A percentile compares a stretch with the other conserved stretches of the same genome.
phyloP scores from a whole-genome alignment of 352 stramenopile genomes.

The Aphanomyces euteiches region DNA sequence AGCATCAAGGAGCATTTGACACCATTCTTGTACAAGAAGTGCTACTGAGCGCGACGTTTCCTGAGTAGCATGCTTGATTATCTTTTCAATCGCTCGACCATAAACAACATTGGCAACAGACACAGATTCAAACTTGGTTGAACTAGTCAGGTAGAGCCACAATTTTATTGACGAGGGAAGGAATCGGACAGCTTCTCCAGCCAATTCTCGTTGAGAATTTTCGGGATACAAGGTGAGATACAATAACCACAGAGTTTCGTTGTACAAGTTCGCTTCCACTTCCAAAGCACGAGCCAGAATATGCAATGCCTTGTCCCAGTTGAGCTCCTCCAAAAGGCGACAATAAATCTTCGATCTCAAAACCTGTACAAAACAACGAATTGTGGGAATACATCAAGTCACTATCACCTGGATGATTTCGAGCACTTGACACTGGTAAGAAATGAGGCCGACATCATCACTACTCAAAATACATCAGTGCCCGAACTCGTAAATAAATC shows the following conservation, averaged over 20 bases:
- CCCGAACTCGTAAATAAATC: neutral
- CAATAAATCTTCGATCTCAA: neutral
- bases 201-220: constrained; percentile 2
- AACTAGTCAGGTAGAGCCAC: neutral
- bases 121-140: constrained; percentile 14
- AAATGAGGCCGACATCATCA: constrained; percentile 21
- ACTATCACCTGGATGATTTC: constrained; percentile 19
- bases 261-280: constrained; percentile 28
- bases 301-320: constrained; percentile 26
- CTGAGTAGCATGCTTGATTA: neutral
- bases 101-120: neutral
- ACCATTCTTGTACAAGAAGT: neutral
- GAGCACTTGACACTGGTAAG: constrained; percentile 7
- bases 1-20: neutral
- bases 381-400: neutral
- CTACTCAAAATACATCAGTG: neutral
- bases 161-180: constrained; percentile 16
- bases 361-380: neutral
- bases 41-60: neutral
- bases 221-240: constrained; percentile 15
- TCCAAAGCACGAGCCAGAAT: constrained; percentile 19
- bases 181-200: constrained; percentile 21
- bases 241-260: constrained; percentile 20
- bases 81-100: constrained; percentile 12
- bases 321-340: neutral